Conservation (phyloP, 2,329 filamentous ascomycete species). For the Trichoderma citrinoviride region DNA sequence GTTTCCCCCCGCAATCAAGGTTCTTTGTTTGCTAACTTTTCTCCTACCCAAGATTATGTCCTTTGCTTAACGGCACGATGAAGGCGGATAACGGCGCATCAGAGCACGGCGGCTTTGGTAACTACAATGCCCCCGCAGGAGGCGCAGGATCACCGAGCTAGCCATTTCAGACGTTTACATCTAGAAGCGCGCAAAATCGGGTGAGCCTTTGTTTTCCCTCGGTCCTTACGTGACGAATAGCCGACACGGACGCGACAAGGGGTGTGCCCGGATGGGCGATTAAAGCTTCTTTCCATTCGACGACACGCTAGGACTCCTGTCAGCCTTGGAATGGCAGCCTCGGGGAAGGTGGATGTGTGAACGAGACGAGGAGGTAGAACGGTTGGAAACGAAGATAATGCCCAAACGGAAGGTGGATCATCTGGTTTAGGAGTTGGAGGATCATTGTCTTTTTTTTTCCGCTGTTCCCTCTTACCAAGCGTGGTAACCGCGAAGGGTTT, state of each 20-base stretch:
- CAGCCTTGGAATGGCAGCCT: no score
- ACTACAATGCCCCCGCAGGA: slow-evolving; percentile 44
- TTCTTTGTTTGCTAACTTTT: slow-evolving; percentile 25
- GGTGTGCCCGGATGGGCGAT: no score
- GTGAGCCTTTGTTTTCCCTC: not conserved
- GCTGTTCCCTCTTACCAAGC: not conserved
- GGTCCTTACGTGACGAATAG: not conserved
- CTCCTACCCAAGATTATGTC: slow-evolving; percentile 63
- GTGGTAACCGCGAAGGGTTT: not conserved
- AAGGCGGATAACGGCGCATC: slow-evolving; percentile 56
- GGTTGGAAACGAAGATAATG: not conserved
- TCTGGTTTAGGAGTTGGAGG: slow-evolving; percentile 6
- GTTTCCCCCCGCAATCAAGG: slow-evolving; percentile 12
- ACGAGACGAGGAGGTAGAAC: not conserved
- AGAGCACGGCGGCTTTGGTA: slow-evolving; percentile 59
- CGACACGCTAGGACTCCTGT: no score
- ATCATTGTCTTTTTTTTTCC: not conserved
- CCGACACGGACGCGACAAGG: not conserved
- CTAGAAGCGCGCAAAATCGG: not conserved
- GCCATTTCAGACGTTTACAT: not conserved
- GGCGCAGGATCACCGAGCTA: slow-evolving; percentile 37
- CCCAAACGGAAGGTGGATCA: not conserved
- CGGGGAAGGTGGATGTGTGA: no score
- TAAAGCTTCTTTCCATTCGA: no score
- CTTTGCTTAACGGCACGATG: slow-evolving; percentile 80